phyloP scores from a whole-genome alignment of 441 rosid genomes.

The Breynia disticha region DNA sequence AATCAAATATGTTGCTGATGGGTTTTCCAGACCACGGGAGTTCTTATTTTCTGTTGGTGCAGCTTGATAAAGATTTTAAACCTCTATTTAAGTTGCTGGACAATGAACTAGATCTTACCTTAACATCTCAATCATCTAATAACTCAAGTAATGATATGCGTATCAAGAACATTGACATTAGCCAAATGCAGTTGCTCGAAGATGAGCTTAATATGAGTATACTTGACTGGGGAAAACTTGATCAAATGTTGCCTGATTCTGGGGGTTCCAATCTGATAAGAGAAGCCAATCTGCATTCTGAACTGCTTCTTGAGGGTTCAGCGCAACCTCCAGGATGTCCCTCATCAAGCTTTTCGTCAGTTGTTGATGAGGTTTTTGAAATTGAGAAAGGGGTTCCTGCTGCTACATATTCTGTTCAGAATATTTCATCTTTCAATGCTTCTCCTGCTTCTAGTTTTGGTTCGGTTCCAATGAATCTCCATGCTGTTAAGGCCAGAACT shows the following conservation, averaged over 20 bases:
- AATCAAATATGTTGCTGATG: slow-evolving; percentile 59
- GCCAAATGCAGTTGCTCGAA: slow-evolving; percentile 78
- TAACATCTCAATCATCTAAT: slow-evolving; percentile 39
- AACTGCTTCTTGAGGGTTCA: slow-evolving; percentile 42
- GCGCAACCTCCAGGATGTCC: slow-evolving; percentile 44
- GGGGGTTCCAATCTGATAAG: slow-evolving; percentile 39
- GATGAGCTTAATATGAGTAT: slow-evolving; percentile 72
- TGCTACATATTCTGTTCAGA: slow-evolving; percentile 42
- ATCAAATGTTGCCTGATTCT: slow-evolving; percentile 34
- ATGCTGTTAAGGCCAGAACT: slow-evolving; percentile 33
- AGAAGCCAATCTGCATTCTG: slow-evolving; percentile 52
- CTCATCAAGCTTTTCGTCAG: slow-evolving; percentile 66
- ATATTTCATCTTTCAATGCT: slow-evolving; percentile 36
- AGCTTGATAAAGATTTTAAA: slow-evolving; percentile 87
- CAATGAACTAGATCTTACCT: slow-evolving; percentile 45
- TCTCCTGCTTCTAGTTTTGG: slow-evolving; percentile 51
- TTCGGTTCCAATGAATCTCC: slow-evolving; percentile 36
- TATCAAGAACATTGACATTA: slow-evolving; percentile 59
- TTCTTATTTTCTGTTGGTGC: slow-evolving; percentile 81
- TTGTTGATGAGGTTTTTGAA: slow-evolving; percentile 94
- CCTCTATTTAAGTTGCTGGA: slow-evolving; percentile 78
- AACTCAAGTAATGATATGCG: slow-evolving; percentile 56
- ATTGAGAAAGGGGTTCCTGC: slow-evolving; percentile 55
- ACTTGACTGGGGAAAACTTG: slow-evolving; percentile 43
- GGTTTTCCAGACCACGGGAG: slow-evolving; percentile 89